Evolutionary conservation across 805 yeast genomes (phyloP).

Genomic region (Yamadazyma sp.): DNA sequence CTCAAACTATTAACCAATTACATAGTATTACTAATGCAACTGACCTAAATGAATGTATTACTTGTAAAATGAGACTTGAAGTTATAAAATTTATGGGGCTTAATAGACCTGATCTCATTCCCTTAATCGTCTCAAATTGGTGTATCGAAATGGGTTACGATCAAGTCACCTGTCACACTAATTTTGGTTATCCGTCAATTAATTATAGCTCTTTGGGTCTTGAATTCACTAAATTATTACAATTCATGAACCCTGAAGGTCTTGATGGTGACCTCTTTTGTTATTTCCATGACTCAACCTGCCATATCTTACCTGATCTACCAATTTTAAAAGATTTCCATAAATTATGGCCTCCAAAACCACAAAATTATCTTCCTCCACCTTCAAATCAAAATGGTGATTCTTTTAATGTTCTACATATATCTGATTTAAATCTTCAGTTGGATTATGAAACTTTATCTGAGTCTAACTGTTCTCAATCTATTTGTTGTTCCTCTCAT

Average conservation of each 20-base stretch:
- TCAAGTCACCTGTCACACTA: constrained; percentile 16
- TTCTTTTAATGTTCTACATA: constrained; percentile 59
- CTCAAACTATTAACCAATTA: constrained; percentile 16
- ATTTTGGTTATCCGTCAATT: constrained; percentile 28
- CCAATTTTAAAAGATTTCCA: constrained; percentile 25
- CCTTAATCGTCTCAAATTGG: constrained; percentile 41
- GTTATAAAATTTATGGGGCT: constrained; percentile 24
- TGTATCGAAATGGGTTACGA: constrained; percentile 40
- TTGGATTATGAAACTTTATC: constrained; percentile 49
- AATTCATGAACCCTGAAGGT: constrained; percentile 49
- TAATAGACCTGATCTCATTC: constrained; percentile 39
- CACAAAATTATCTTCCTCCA: constrained; percentile 19
- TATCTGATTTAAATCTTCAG: constrained; percentile 63
- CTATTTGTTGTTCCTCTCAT: constrained; percentile 61
- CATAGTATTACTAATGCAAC: constrained; percentile 33
- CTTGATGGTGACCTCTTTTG: constrained; percentile 47
- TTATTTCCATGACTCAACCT: constrained; percentile 34
- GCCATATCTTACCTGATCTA: constrained; percentile 52
- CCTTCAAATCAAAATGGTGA: constrained; percentile 19
- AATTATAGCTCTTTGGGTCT: constrained; percentile 24
- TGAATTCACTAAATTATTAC: constrained; percentile 46
- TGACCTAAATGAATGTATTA: constrained; percentile 51
- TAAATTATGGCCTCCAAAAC: constrained; percentile 36
- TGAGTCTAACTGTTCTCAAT: constrained; percentile 52
- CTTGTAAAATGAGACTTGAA: constrained; percentile 33